Base-by-base conservation (phyloP, 2,329 filamentous ascomycete genomes). In the Celoporthe dispersa region DNA sequence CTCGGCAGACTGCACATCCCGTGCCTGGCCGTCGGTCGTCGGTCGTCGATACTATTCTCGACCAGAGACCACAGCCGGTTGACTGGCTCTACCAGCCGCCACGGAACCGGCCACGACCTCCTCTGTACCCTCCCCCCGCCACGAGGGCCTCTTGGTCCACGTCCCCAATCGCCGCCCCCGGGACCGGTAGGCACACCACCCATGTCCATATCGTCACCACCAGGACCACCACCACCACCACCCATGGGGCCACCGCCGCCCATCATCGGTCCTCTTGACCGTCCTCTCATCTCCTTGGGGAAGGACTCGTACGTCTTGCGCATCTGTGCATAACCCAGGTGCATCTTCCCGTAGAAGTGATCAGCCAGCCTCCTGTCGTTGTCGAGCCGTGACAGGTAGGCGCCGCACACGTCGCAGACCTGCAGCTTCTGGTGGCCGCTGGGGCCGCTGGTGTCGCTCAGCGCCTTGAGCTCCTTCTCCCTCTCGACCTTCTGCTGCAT, bases 291-390 rank as follows among this genome's bases (percentile, higher is more conserved):
- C 78, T 98, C 94, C 81, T 94, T 94, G 66, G 91, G 91, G 73
- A 99, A 89, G n/a, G 88, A 84, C 68, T 97, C 94, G 77, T 89
- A 94, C 3, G 94, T 96, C 85, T 96, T 97, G 76, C 96, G 90
- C 96, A 99, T 99, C 82, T 97, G 93, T 22, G 96, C 96, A 79
- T 98, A 99, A 0, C 96, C 96, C 69, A 99, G 83, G 78, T 99
- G 96, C 96, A 99, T 99, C 85, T 99, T 99, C 31, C 96, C 96
- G 81, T 98, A 98, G 79, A 99, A 99, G 80, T 99, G 96, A 79
- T 99, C 96, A 28, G 96, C 96, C 78, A 99, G 81, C 39, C 96
- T 88, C 48, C 96, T 88, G 80, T 99, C 96, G 78, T 99, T 99
- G 79, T 99, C 96, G 41, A 99, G 87, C 31, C 96, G 85, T 73